Conservation (phyloP, 345 rosid species). For the Populus deltoides region DNA sequence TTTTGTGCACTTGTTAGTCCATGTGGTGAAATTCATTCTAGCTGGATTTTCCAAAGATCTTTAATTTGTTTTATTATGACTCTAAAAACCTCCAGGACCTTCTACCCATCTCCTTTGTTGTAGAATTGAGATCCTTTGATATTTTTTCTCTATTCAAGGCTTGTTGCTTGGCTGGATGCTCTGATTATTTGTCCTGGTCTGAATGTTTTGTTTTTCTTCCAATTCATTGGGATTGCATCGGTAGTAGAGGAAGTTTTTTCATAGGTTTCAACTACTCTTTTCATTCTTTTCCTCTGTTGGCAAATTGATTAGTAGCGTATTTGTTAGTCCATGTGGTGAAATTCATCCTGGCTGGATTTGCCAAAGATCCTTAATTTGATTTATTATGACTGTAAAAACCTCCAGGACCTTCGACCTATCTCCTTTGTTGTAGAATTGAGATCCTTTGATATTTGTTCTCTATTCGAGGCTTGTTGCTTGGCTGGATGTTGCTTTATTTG, state of each 20-base stretch:
- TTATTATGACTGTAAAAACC: not conserved
- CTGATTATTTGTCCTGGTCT: not conserved
- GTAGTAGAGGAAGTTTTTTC: not conserved
- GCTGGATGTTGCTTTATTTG: not conserved
- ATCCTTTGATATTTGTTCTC: not conserved
- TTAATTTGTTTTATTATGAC: not conserved
- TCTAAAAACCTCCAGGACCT: not conserved
- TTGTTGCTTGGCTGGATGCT: conserved; percentile 1
- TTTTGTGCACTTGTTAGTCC: not conserved
- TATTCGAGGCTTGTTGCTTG: not conserved
- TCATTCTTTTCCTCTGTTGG: not conserved
- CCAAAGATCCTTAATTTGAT: not conserved
- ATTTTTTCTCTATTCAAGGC: not conserved
- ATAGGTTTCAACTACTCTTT: not conserved
- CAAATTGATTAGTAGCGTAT: not conserved
- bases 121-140: not conserved
- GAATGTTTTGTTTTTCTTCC: not conserved
- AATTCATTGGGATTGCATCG: not conserved
- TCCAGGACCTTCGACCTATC: not conserved
- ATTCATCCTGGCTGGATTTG: not conserved
- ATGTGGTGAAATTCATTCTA: not conserved
- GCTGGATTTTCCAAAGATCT: not conserved
- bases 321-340: not conserved
- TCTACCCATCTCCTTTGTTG: not conserved
- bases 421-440: not conserved